Evolutionary conservation across 306 rosid species (phyloP), one percentile per base, ranked within the genome.

Genomic region (Quercus variabilis): DNA sequence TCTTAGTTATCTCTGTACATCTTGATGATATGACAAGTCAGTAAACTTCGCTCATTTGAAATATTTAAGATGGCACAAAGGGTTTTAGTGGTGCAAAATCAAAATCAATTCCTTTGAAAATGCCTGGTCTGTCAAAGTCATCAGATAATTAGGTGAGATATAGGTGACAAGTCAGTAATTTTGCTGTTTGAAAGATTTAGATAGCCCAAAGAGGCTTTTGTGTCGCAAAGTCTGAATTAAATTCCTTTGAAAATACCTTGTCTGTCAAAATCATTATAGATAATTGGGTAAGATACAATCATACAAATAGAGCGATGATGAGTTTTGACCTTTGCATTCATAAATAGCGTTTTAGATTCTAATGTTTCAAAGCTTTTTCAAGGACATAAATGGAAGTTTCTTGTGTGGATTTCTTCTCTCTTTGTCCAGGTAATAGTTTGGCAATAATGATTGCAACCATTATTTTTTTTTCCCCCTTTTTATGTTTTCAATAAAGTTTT

Each of bases 1-100:
- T 46, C 72, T 15, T 76, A 49, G 17, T 49, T 49, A 12, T 13
- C 73, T 73, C 33, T 49, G 57, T 77, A 25, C 51, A 15, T 23
- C 58, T 31, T 64, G 83, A 57, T 64, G 51, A 12, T 72, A 49
- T 41, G 26, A 51, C 58, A 33, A 30, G 30, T 78, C 78, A 30
- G 58, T 75, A 25, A 25, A 46, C 46, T 56, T 46, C 31, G 73
- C 33, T 57, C 13, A 10, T 59, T 11, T 59, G 65, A 23, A 20
- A 23, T 26, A 59, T 23, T 59, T 59, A 59, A 46, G 65, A 21
- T 59, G 31, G 65, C 30, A 1, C 30, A 23, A 23, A 12, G 12
- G 17, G 31, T 59, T 59, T 21, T 23, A 9, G 17, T 58, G 15
- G 5, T 10, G 28, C 30, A 25, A 17, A 6, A 13, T 58, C 31